Conservation (phyloP, 2,329 filamentous ascomycete genomes). For the Emergomyces orientalis region DNA sequence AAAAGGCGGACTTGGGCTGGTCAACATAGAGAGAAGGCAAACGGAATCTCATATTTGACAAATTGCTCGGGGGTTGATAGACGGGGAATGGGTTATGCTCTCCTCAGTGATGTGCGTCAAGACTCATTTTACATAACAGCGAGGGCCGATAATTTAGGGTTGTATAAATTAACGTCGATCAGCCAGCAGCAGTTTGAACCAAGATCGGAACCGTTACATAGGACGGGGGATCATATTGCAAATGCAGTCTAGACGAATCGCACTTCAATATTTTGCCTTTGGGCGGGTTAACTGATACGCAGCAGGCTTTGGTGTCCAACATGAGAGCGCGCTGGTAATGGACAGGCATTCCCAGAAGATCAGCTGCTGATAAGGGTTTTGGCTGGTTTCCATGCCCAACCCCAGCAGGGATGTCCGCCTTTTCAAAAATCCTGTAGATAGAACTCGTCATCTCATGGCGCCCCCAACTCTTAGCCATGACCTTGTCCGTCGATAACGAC, state of each 20-base stretch:
- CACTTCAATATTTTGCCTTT: neutral
- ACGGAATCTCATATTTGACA: constrained; percentile 23
- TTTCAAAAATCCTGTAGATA: neutral
- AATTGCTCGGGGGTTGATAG: no score
- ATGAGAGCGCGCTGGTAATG: neutral
- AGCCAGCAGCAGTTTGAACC: neutral
- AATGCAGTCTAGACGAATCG: neutral
- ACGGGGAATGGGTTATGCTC: neutral
- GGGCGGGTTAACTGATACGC: neutral
- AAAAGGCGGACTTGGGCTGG: constrained; percentile 40
- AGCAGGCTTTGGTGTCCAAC: neutral
- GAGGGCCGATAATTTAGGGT: neutral
- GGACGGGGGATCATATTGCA: neutral
- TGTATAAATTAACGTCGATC: neutral
- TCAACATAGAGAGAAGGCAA: constrained; percentile 37
- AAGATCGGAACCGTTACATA: neutral
- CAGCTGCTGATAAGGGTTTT: neutral
- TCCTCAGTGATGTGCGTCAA: neutral
- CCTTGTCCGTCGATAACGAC: no score
- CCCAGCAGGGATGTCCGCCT: neutral
- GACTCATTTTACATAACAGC: neutral
- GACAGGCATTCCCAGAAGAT: neutral
- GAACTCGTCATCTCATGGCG: neutral
- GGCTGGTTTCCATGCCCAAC: neutral
- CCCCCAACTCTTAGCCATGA: no score